Conservation (phyloP, 2,329 filamentous ascomycete genomes). For the Magnaporthales sp. region DNA sequence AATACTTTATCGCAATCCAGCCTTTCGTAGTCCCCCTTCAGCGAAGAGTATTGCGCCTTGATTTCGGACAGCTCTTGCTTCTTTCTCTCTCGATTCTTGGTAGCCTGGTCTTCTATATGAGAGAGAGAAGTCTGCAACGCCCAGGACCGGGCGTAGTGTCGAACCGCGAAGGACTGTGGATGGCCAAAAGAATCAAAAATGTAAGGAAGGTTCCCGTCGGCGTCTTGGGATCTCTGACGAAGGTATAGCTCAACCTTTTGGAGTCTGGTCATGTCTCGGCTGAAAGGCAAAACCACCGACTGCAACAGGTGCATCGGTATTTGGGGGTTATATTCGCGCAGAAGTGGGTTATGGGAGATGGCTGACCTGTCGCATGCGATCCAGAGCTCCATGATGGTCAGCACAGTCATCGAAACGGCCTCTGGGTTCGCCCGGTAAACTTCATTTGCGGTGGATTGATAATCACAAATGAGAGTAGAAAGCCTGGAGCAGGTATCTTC, state of each 20-base stretch:
- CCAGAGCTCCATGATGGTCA: slow-evolving; percentile 51
- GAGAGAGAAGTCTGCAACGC: slow-evolving; percentile 25
- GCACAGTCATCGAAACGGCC: slow-evolving; percentile 42
- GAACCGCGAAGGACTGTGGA: slow-evolving; percentile 32
- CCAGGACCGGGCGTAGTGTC: slow-evolving; percentile 34
- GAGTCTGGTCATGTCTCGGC: slow-evolving; percentile 36
- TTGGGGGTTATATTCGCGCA: slow-evolving; percentile 37
- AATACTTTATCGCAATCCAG: slow-evolving; percentile 7
- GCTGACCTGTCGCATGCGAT: slow-evolving; percentile 42
- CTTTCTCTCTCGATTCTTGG: slow-evolving; percentile 18
- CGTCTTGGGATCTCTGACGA: slow-evolving; percentile 16
- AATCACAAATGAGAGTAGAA: slow-evolving; percentile 19
- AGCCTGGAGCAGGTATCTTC: slow-evolving; percentile 20
- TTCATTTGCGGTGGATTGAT: slow-evolving; percentile 18
- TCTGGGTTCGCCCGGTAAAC: slow-evolving; percentile 33
- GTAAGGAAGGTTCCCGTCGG: slow-evolving; percentile 12
- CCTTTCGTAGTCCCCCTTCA: slow-evolving; percentile 14
- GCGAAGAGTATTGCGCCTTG: slow-evolving; percentile 17
- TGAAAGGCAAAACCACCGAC: slow-evolving; percentile 33
- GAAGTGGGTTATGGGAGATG: slow-evolving; percentile 23
- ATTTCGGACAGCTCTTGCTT: slow-evolving; percentile 20
- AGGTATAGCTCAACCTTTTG: slow-evolving; percentile 37
- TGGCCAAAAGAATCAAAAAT: slow-evolving; percentile 29
- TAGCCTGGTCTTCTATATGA: slow-evolving; percentile 30
- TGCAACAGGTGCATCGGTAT: slow-evolving; percentile 30